Evolutionary conservation across 768 basidiomycete genomes (phyloP), one percentile per base, ranked within the genome.

Genomic region (Russula virescens): DNA sequence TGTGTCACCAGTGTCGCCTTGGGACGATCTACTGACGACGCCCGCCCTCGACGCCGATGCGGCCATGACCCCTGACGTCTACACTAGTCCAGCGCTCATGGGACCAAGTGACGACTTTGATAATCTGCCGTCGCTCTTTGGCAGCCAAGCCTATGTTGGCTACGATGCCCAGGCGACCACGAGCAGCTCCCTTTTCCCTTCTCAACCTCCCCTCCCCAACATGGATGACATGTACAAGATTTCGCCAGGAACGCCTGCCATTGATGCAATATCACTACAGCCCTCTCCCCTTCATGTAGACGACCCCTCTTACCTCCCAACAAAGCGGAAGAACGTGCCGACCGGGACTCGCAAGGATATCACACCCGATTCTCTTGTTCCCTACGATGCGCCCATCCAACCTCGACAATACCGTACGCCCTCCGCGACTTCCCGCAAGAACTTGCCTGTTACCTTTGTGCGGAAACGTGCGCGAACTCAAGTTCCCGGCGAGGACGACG

Each of bases 381-480:
- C 86, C 23, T 71, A 86, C 68, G 84, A 88, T 56, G 92, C 92
- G 1, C 93, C 92, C 0, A 91, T 87, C 1, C 92, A 94, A 70
- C 49, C 81, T 0, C 85, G 92, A 65, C 81, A 81, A n/a, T 94
- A 94, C 69, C 68, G 83, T 18, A 80, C 79, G 0, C 85, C 89
- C 0, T 92, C 90, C 0, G 72, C 79, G 1, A 95, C 93, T 0
- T 92, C 92, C 18, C 80, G 85, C 55, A 94, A 92, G 75, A 84
- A 85, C 45, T 72, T 92, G 26, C 89, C 91, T 1, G 86, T 83
- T 0, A 84, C 82, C 35, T 89, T 89, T 68, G 81, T 78, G 67
- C 80, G 78, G 71, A 84, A 84, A 80, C 83, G 87, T n/a, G 73
- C 77, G 6, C 73, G 82, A 23, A 76, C 80, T 0, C 76, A 75